Evolutionary conservation across 345 rosid genomes (phyloP), one percentile per base, ranked within the genome.

Genomic region (Raphanus raphanistrum): DNA sequence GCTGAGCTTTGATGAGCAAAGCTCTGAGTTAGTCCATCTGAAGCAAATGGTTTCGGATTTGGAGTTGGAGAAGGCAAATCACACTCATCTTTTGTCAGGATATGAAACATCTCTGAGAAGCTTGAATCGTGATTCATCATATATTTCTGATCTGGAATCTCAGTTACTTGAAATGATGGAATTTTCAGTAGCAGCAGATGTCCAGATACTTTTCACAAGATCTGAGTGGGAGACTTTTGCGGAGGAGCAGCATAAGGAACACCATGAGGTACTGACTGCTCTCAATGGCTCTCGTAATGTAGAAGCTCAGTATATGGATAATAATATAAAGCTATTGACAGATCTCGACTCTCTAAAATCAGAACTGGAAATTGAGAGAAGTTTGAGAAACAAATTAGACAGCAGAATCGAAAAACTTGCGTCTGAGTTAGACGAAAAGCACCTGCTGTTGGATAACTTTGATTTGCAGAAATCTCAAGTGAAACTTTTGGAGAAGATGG

Each of bases 141-240:
- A 87, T 41, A 69, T 83, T 71, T 70, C 85, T 61, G 71, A 67
- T 76, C 85, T 90, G 75, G 88, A 95, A 80, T 78, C 79, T 78
- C 90, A 84, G 83, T 71, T 92, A 82, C 84, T 84, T 63, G 90
- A 88, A 84, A 78, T 92, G 90, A 85, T 82, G 55, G 88, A 84
- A 81, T 60, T 31, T 62, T 76, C 84, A 70, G 60, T 91, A 76
- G 90, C 92, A 74, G 84, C 92, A 29, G 93, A 91, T 80, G 74
- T 90, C 63, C 79, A 73, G 62, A 63, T 85, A 68, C 50, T 84
- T 83, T 86, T 85, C 81, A 81, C 86, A 64, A 84, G 84, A 84
- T 70, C 68, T 84, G 92, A 84, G 73, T 90, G 86, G 79, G 85
- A 84, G 78, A 68, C 74, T 36, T 81, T 82, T 78, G 81, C 83